Percentiles rank a stretch among this genome's conserved stretches.
phyloP scores from a whole-genome alignment of 805 yeast species.

The Kodamaea hsintzibuensis region DNA sequence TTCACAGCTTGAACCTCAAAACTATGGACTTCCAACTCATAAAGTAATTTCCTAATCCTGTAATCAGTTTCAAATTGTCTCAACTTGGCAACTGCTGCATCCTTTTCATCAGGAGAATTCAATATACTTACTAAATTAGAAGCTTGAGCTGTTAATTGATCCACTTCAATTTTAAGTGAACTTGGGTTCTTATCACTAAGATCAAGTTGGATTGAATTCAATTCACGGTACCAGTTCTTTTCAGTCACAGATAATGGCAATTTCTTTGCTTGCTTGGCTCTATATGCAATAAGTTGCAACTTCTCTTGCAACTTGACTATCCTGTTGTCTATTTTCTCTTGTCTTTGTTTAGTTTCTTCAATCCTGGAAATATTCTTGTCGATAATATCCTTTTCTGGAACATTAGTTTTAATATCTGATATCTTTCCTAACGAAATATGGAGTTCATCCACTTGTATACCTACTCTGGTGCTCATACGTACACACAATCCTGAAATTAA shows the following conservation, averaged over 20 bases:
- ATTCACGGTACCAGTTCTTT: slow-evolving; percentile 37
- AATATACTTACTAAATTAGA: slow-evolving; percentile 12
- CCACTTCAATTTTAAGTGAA: slow-evolving; percentile 15
- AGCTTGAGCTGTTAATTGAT: slow-evolving; percentile 23
- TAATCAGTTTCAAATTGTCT: slow-evolving; percentile 19
- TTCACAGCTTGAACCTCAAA: background rate
- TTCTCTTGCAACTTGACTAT: slow-evolving; percentile 21
- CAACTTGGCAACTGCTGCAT: slow-evolving; percentile 9
- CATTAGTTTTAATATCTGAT: slow-evolving; percentile 4
- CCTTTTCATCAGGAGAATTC: slow-evolving; percentile 7
- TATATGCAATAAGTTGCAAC: slow-evolving; percentile 24
- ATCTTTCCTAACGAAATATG: slow-evolving; percentile 18
- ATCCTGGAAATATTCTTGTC: slow-evolving; percentile 15
- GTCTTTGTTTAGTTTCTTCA: slow-evolving; percentile 18
- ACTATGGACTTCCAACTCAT: background rate
- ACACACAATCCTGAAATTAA: slow-evolving; percentile 17
- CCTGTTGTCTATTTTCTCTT: slow-evolving; percentile 22
- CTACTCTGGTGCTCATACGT: slow-evolving; percentile 20
- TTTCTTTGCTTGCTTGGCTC: slow-evolving; percentile 18
- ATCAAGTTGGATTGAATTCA: slow-evolving; percentile 25
- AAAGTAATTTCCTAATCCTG: slow-evolving; percentile 7
- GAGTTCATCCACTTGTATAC: slow-evolving; percentile 24
- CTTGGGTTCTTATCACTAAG: slow-evolving; percentile 10
- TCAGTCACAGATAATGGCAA: slow-evolving; percentile 39
- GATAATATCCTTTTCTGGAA: slow-evolving; percentile 14